These are phyloP conservation scores for Pseudoscleropodium purum DNA, from an alignment of 225 moss, liverwort and hornwort genomes.

Conservation along the genomic window DNA sequence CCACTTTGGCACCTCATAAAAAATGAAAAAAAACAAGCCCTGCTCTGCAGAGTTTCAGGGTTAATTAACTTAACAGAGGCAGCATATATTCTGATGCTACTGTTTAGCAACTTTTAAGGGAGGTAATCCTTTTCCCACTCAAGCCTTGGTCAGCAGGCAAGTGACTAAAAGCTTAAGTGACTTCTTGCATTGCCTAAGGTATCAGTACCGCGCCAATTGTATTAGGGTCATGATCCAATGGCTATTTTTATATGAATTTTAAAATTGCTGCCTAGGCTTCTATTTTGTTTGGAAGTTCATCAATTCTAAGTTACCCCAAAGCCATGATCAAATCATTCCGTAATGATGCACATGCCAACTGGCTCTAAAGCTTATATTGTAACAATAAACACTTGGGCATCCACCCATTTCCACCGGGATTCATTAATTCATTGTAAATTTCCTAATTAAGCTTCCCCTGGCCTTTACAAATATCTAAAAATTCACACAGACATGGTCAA, in stretches of 20 bases:
- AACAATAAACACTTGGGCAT: neutral
- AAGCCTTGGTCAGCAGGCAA: neutral
- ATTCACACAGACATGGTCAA: neutral
- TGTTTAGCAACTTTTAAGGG: neutral
- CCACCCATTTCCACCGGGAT: neutral
- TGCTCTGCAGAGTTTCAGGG: no score
- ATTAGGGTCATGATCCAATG: neutral
- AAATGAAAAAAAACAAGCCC: no score
- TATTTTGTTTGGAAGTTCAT: neutral
- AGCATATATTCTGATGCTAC: neutral
- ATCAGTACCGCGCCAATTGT: neutral
- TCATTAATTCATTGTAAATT: neutral
- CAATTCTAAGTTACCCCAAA: neutral
- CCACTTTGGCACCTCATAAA: no score
- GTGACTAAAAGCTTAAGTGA: neutral
- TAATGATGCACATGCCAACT: neutral
- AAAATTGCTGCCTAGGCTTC: neutral
- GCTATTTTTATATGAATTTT: neutral
- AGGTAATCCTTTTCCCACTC: neutral
- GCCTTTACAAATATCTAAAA: neutral
- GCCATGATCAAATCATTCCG: neutral
- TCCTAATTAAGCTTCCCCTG: neutral
- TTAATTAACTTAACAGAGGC: neutral
- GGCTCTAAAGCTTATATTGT: neutral
- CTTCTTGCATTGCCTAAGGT: neutral